Base-by-base conservation (phyloP, 805 yeast species). In the Wickerhamiella cacticola region DNA sequence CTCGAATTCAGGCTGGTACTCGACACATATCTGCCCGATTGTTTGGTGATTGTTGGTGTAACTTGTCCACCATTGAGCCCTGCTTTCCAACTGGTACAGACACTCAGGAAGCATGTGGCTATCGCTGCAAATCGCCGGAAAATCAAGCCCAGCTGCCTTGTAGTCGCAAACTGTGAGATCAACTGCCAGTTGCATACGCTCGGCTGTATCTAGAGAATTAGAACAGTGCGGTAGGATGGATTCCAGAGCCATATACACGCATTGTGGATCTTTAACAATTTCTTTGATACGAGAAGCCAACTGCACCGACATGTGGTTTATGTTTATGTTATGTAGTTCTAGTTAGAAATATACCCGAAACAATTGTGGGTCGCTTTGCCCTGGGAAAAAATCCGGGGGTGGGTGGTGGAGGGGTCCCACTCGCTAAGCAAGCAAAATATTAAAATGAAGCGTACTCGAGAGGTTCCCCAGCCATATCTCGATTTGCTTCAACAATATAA, bases 51-150 rank as follows among this genome's bases (percentile, higher is more conserved):
- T 74, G 0, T 85, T 85, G 52, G 78, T 78, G 56, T 73, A 80
- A 0, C 80, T 76, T 0, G 87, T 79, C 89, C 89, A 81, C 72
- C 80, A 76, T 54, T 79, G 82, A 0, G 64, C 53, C 18, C 51
- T 48, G 1, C 60, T 25, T 40, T 57, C 65, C 40, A 63, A 50
- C 29, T 41, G 49, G 2, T 24, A 29, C 1, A 64, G 54, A 48
- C 67, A 63, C 2, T 15, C 21, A 0, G 22, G 12, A 3, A 53
- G 24, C 10, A 22, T 28, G 5, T 18, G 2, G 0, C n/a, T 25
- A 21, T 48, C 48, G 10, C 12, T 12, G 46, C 66, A 63, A 0
- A 24, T 43, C 3, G 23, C 25, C 0, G 67, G 67, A 38, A 50
- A 60, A 2, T 24, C 44, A 8, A 64, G 50, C 1, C 51, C 50